Evolutionary conservation across 768 basidiomycete genomes (phyloP).

Genomic region (Scleroderma citrinum): DNA sequence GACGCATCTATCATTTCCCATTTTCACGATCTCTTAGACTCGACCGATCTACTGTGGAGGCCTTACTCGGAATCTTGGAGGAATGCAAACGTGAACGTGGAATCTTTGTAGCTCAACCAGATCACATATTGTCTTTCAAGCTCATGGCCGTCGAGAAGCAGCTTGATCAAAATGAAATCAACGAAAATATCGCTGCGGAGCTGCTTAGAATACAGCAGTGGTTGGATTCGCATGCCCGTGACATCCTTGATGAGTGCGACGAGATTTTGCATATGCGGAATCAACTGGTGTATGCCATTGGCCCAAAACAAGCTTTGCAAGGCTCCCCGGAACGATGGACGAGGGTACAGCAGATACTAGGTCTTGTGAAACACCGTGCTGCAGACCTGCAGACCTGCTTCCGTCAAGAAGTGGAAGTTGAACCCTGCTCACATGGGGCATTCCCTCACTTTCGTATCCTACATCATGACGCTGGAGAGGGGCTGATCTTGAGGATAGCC

Average conservation of each 20-base stretch:
- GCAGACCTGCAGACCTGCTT: background rate
- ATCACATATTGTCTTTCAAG: constrained; percentile 27
- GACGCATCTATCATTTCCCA: constrained; percentile 23
- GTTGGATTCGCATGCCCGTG: constrained; percentile 25
- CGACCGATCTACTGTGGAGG: background rate
- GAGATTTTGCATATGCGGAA: constrained; percentile 32
- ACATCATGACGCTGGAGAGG: constrained; percentile 6
- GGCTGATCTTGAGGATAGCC: constrained; percentile 11
- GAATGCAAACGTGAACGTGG: constrained; percentile 16
- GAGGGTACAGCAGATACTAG: constrained; percentile 26
- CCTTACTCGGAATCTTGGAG: constrained; percentile 1
- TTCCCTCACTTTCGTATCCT: constrained; percentile 23
- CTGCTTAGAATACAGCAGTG: constrained; percentile 12
- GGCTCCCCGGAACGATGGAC: constrained; percentile 32
- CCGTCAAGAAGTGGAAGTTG: too few relatives aligned
- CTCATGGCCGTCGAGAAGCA: constrained; percentile 17
- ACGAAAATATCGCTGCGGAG: background rate
- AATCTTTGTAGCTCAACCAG: constrained; percentile 25
- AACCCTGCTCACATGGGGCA: constrained; percentile 4
- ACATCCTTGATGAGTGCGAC: constrained; percentile 43
- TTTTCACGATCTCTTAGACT: constrained; percentile 17
- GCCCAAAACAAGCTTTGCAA: constrained; percentile 22
- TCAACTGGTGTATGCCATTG: constrained; percentile 34
- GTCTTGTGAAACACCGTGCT: constrained; percentile 17
- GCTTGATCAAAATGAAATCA: background rate